Percentiles rank a stretch among this genome's conserved stretches.
phyloP scores from a whole-genome alignment of 306 rosid species.

The Casuarina equisetifolia region DNA sequence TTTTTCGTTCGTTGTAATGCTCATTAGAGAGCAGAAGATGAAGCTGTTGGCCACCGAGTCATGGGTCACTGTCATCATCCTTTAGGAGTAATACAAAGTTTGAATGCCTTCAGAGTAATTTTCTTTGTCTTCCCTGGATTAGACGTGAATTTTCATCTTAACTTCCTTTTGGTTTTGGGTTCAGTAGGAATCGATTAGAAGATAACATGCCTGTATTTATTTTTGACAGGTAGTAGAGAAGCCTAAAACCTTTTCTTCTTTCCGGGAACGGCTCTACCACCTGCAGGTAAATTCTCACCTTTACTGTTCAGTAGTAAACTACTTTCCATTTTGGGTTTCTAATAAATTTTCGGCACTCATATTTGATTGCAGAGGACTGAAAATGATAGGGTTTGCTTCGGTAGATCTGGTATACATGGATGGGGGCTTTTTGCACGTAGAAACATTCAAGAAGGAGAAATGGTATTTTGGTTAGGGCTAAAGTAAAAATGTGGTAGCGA shows the following conservation, averaged over 20 bases:
- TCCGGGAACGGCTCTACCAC: slow-evolving; percentile 85
- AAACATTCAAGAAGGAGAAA: slow-evolving; percentile 97
- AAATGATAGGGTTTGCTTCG: slow-evolving; percentile 88
- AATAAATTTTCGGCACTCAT: slow-evolving; percentile 30
- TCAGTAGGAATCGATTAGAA: neutral
- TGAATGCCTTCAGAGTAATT: slow-evolving; percentile 67
- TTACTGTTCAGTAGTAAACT: slow-evolving; percentile 20
- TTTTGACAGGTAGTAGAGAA: slow-evolving; percentile 58
- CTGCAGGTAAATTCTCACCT: slow-evolving; percentile 65
- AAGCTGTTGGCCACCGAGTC: slow-evolving; percentile 62
- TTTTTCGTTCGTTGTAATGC: slow-evolving; percentile 19
- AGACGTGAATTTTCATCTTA: slow-evolving; percentile 9
- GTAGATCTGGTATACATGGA: slow-evolving; percentile 99
- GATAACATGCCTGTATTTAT: slow-evolving; percentile 14
- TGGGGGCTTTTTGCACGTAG: slow-evolving; percentile 99
- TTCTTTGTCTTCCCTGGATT: slow-evolving; percentile 25
- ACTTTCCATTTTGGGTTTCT: slow-evolving; percentile 29
- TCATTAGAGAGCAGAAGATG: slow-evolving; percentile 72
- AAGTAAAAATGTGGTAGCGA: neutral
- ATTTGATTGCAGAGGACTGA: slow-evolving; percentile 77
- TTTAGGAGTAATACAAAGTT: slow-evolving; percentile 52
- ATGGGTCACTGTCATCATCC: slow-evolving; percentile 83
- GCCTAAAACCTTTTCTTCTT: slow-evolving; percentile 74
- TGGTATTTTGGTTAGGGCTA: slow-evolving; percentile 53
- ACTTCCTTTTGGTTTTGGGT: slow-evolving; percentile 10